Conservation (phyloP, 1,284 basidiomycete genomes). For the Papiliotrema terrestris region DNA sequence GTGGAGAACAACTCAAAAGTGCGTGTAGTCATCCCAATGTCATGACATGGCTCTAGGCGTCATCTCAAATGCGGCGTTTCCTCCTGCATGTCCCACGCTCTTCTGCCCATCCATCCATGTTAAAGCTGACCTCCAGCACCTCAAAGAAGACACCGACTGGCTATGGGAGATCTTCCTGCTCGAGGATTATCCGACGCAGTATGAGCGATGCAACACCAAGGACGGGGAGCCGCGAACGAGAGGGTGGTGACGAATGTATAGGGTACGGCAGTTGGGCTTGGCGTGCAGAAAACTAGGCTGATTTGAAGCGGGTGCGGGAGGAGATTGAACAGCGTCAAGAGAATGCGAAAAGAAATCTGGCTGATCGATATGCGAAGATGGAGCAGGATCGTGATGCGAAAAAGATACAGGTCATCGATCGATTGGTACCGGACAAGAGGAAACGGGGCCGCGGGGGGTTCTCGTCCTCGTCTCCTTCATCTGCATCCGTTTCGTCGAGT, state of each 20-base stretch:
- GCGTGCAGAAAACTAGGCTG: not conserved
- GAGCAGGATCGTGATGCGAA: slow-evolving; percentile 34
- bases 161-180: slow-evolving; percentile 40
- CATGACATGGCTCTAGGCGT: too few species aligned
- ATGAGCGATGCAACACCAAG: slow-evolving; percentile 25
- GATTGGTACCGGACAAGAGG: slow-evolving; percentile 19
- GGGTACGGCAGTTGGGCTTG: slow-evolving; percentile 18
- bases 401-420: slow-evolving; percentile 35
- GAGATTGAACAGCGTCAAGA: slow-evolving; percentile 31
- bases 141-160: slow-evolving; percentile 44
- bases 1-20: slow-evolving; percentile 24
- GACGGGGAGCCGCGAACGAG: slow-evolving; percentile 27
- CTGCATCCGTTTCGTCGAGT: too few species aligned
- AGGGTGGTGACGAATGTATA: slow-evolving; percentile 43
- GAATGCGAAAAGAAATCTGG: slow-evolving; percentile 26
- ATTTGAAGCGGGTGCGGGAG: slow-evolving; percentile 32
- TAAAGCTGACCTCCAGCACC: slow-evolving; percentile 26
- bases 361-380: slow-evolving; percentile 34
- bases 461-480: too few species aligned
- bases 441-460: not conserved
- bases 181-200: slow-evolving; percentile 31
- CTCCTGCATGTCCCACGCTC: too few species aligned
- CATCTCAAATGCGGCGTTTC: too few species aligned
- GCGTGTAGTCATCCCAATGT: too few species aligned
- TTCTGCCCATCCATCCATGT: too few species aligned